These are phyloP conservation scores for Kodamaea restingae DNA, from an alignment of 805 yeast species.

Conservation along the genomic window DNA sequence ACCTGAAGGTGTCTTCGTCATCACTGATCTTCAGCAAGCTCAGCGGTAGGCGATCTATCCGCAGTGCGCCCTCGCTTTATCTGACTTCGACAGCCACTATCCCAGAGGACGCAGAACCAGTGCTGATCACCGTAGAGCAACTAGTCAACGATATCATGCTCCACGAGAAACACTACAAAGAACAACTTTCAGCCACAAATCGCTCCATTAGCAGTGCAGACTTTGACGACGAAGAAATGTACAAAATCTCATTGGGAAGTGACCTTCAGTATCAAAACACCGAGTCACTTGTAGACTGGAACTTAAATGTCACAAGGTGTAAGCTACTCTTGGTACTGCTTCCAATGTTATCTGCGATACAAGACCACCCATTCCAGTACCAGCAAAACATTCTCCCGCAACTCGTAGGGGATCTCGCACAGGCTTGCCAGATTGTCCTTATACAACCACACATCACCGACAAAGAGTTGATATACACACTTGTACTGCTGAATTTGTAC, in stretches of 20 bases:
- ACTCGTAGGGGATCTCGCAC: conserved; percentile 41
- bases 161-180: conserved; percentile 29
- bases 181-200: neutral
- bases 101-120: conserved; percentile 42
- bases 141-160: conserved; percentile 39
- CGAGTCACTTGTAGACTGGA: conserved; percentile 49
- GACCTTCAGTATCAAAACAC: conserved; percentile 35
- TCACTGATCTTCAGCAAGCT: conserved; percentile 31
- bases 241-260: conserved; percentile 39
- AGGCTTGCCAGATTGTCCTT: conserved; percentile 35
- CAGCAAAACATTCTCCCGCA: conserved; percentile 33
- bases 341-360: conserved; percentile 36
- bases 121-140: conserved; percentile 41
- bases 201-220: neutral
- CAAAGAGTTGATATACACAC: conserved; percentile 38
- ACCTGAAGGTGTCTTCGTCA: neutral
- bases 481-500: conserved; percentile 42
- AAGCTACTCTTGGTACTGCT: conserved; percentile 39
- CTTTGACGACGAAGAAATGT: conserved; percentile 22
- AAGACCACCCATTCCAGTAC: conserved; percentile 30
- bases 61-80: conserved; percentile 43
- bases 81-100: conserved; percentile 41
- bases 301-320: conserved; percentile 47
- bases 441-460: conserved; percentile 41
- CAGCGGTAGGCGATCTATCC: conserved; percentile 30